A percentile compares a stretch with the other conserved stretches of the same genome.
Evolutionary conservation across 2,329 filamentous ascomycete genomes (phyloP).

Genomic region (Cordyceps militaris): DNA sequence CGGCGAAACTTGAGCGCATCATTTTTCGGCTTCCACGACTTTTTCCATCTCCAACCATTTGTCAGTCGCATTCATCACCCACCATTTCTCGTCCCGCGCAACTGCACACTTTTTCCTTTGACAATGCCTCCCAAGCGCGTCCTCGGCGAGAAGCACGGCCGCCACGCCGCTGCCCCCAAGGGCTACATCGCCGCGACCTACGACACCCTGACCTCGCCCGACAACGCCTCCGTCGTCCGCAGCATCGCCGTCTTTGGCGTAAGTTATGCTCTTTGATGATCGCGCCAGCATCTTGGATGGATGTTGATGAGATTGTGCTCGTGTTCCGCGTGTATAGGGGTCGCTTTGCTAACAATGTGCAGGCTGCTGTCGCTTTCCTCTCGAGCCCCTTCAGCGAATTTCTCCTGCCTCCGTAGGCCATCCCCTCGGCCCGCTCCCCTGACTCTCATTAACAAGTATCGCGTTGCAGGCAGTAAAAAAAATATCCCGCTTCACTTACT

Average conservation of each 20-base stretch:
- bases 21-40: neutral
- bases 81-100: neutral
- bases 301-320: neutral
- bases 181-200: slow-evolving; percentile 54
- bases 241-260: slow-evolving; percentile 64
- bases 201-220: slow-evolving; percentile 54
- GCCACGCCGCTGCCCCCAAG: slow-evolving; percentile 34
- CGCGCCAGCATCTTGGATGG: neutral
- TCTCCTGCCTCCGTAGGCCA: slow-evolving; percentile 56
- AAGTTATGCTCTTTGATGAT: slow-evolving; percentile 28
- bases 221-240: slow-evolving; percentile 62
- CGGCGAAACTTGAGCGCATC: slow-evolving; percentile 3
- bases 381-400: slow-evolving; percentile 61
- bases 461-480: slow-evolving; percentile 9
- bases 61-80: slow-evolving; percentile 7
- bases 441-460: neutral
- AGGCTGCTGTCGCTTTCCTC: slow-evolving; percentile 61
- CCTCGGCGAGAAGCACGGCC: slow-evolving; percentile 40
- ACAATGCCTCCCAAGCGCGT: slow-evolving; percentile 59
- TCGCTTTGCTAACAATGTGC: slow-evolving; percentile 13
- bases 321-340: neutral
- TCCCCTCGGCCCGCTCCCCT: neutral
- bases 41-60: neutral
- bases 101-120: neutral
- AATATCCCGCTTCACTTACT: neutral